A percentile compares a stretch with the other conserved stretches of the same genome.
These are phyloP conservation scores for Mycosphaerella sp. DNA, from an alignment of 2,329 filamentous ascomycete genomes.

Conservation along the genomic window DNA sequence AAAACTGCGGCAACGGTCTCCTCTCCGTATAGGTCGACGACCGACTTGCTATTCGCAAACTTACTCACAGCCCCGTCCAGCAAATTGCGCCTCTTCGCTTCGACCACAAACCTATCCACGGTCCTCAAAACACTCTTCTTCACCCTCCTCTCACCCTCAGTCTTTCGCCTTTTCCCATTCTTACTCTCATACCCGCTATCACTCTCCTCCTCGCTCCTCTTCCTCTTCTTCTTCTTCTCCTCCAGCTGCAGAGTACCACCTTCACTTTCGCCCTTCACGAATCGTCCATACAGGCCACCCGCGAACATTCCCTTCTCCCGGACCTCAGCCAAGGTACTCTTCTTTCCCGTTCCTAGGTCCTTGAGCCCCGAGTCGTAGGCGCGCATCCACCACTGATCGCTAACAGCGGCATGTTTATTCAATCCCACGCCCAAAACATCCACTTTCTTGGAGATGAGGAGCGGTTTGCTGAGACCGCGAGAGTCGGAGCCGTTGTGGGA, in stretches of 20 bases:
- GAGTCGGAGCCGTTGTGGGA: slow-evolving; percentile 45
- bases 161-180: slow-evolving; percentile 16
- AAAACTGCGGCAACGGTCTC: slow-evolving; percentile 8
- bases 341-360: slow-evolving; percentile 59
- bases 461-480: slow-evolving; percentile 75
- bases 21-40: slow-evolving; percentile 5
- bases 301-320: slow-evolving; percentile 42
- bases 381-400: slow-evolving; percentile 94
- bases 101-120: slow-evolving; percentile 6
- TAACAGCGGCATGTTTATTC: slow-evolving; percentile 55
- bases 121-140: slow-evolving; percentile 6
- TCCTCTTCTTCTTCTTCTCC: slow-evolving; percentile 12
- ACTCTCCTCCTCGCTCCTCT: slow-evolving; percentile 10
- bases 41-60: slow-evolving; percentile 3
- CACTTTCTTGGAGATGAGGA: slow-evolving; percentile 75
- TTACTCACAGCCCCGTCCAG: slow-evolving; percentile 14
- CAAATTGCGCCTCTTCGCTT: slow-evolving; percentile 8
- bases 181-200: slow-evolving; percentile 10
- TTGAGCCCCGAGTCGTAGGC: slow-evolving; percentile 89
- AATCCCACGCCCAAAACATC: slow-evolving; percentile 76
- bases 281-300: slow-evolving; percentile 69
- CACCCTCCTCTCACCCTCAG: slow-evolving; percentile 1
- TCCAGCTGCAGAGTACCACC: slow-evolving; percentile 56
- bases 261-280: slow-evolving; percentile 74
- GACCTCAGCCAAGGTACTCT: slow-evolving; percentile 46